These are phyloP conservation scores for Chrysanthemum seticuspe DNA, from an alignment of 129 eudicot species.

Conservation along the genomic window DNA sequence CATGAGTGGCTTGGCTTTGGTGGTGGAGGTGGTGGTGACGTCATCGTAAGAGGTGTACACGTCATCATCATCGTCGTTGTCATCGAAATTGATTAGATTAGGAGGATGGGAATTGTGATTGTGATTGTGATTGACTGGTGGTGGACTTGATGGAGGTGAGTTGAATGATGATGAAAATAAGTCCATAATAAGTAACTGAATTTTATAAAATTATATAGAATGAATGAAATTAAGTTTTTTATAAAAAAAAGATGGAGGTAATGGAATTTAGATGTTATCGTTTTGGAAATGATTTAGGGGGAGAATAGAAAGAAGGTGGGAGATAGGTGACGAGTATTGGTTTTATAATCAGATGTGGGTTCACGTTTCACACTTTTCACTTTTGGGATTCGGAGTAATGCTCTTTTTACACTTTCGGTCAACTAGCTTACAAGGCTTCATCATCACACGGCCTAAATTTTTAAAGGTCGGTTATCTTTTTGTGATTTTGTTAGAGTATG, in stretches of 20 bases:
- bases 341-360: slow-evolving; percentile 3
- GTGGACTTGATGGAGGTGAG: slow-evolving; percentile 38
- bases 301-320: slow-evolving; percentile 29
- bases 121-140: slow-evolving; percentile 4
- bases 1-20: slow-evolving; percentile 30
- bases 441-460: no score
- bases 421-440: no score
- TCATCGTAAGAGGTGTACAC: slow-evolving; percentile 1
- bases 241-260: background rate
- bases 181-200: background rate
- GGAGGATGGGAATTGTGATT: slow-evolving; percentile 18
- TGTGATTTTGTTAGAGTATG: no score
- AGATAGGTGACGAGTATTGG: slow-evolving; percentile 23
- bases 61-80: slow-evolving; percentile 20
- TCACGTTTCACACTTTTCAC: slow-evolving; percentile 20
- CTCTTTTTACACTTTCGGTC: no score
- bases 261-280: slow-evolving; percentile 16
- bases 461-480: no score
- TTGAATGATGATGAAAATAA: slow-evolving; percentile 30
- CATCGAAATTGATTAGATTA: slow-evolving; percentile 34
- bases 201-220: no score
- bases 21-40: background rate
- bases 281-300: slow-evolving; percentile 30
- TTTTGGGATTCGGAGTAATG: no score
- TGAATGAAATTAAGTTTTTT: background rate